Evolutionary conservation across 2,329 filamentous ascomycete genomes (phyloP).

Genomic region (Elsinoe ampelina): DNA sequence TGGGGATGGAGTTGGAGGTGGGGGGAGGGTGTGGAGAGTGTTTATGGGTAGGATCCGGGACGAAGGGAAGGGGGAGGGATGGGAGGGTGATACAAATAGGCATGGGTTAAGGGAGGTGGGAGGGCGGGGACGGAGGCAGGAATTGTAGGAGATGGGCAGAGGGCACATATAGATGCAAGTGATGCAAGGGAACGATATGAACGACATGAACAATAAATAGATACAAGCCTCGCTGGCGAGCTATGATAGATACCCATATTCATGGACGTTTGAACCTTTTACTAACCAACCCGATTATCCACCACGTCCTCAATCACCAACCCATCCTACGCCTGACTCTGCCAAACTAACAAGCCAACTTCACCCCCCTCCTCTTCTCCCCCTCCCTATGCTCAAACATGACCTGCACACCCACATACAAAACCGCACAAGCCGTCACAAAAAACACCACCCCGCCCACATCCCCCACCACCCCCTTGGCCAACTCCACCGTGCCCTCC

Average conservation of each 20-base stretch:
- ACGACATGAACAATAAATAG: background rate
- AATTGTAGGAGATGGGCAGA: background rate
- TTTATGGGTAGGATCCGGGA: background rate
- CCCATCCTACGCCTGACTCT: too few species aligned
- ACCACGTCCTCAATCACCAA: background rate
- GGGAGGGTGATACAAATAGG: background rate
- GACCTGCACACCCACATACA: constrained; percentile 80
- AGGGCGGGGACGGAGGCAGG: too few species aligned
- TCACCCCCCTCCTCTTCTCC: constrained; percentile 73
- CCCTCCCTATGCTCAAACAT: constrained; percentile 94
- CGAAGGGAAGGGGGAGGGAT: background rate
- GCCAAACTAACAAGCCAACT: constrained; percentile 34
- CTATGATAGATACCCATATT: constrained; percentile 5
- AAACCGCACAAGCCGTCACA: constrained; percentile 54
- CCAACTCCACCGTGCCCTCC: constrained; percentile 71
- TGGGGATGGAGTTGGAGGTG: too few species aligned
- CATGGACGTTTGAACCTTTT: background rate
- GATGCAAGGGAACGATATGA: too few species aligned
- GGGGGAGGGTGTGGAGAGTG: too few species aligned
- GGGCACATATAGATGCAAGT: background rate
- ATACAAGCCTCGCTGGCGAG: constrained; percentile 27
- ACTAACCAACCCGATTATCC: too few species aligned
- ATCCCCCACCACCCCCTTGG: constrained; percentile 65
- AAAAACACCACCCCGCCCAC: constrained; percentile 70
- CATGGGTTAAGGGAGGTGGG: background rate